Percentiles rank a stretch among this genome's conserved stretches.
Conservation (phyloP, 495 filamentous ascomycete species). For the Aspergillus ostianus region DNA sequence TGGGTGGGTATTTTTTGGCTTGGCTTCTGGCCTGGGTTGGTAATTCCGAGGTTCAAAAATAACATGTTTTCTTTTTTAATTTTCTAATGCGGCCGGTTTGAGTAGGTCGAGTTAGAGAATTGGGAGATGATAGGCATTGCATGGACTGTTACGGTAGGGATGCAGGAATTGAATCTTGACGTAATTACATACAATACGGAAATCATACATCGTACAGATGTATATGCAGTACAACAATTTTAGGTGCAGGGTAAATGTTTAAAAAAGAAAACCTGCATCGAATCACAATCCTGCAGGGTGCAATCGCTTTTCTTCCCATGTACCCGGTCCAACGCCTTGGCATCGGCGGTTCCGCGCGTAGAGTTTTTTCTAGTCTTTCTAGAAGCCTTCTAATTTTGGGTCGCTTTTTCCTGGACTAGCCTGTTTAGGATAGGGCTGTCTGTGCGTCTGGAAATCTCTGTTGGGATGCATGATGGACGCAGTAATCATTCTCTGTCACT, state of each 20-base stretch:
- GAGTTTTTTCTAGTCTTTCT: conserved; percentile 3
- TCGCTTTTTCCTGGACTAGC: not conserved
- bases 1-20: not conserved
- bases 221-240: no score
- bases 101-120: not conserved
- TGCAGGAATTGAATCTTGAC: not conserved
- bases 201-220: no score
- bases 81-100: not conserved
- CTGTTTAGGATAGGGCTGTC: not conserved
- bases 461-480: not conserved
- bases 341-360: conserved; percentile 10
- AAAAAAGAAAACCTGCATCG: not conserved
- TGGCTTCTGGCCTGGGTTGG: not conserved
- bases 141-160: not conserved
- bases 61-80: no score
- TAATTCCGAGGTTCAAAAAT: conserved; percentile 6
- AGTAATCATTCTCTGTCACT: not conserved
- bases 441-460: conserved; percentile 6
- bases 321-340: not conserved
- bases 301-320: no score
- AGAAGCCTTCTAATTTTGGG: conserved; percentile 19
- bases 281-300: conserved; percentile 3
- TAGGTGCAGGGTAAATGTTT: no score
- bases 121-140: not conserved
- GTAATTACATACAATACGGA: not conserved